These are phyloP conservation scores for Erodium texanum DNA, from an alignment of 441 rosid species.

Conservation along the genomic window DNA sequence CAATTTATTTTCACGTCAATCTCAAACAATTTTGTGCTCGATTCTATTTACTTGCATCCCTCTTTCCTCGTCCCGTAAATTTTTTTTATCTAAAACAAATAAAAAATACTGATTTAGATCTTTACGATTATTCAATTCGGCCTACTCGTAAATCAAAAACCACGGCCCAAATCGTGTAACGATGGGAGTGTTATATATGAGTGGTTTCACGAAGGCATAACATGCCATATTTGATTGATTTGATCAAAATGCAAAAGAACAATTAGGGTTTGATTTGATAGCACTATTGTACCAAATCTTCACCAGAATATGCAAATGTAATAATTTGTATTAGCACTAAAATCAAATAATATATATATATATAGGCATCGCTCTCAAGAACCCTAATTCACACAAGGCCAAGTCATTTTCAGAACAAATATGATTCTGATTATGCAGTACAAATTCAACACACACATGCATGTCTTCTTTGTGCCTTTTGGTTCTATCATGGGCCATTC, in stretches of 20 bases:
- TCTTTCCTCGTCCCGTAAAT: too few relatives aligned
- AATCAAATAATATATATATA: neutral
- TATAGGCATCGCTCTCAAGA: neutral
- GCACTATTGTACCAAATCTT: neutral
- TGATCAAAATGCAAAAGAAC: neutral
- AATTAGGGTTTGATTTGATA: neutral
- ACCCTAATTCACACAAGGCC: neutral
- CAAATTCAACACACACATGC: neutral
- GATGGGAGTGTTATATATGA: neutral
- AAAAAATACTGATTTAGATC: too few relatives aligned
- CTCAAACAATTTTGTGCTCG: too few relatives aligned
- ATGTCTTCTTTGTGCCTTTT: neutral
- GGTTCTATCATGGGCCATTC: neutral
- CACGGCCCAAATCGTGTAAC: neutral
- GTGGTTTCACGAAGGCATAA: neutral
- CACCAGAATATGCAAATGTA: neutral
- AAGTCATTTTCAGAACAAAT: constrained; percentile 4
- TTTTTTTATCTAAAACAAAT: too few relatives aligned
- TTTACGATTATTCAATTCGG: too few relatives aligned
- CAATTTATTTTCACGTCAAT: too few relatives aligned
- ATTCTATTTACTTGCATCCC: too few relatives aligned
- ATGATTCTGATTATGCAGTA: constrained; percentile 1
- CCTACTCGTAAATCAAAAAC: too few relatives aligned
- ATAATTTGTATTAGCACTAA: neutral
- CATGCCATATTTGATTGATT: constrained; percentile 1